A percentile compares a stretch with the other conserved stretches of the same genome.
Conservation (phyloP, 2,329 filamentous ascomycete genomes). For the Alternaria panax region DNA sequence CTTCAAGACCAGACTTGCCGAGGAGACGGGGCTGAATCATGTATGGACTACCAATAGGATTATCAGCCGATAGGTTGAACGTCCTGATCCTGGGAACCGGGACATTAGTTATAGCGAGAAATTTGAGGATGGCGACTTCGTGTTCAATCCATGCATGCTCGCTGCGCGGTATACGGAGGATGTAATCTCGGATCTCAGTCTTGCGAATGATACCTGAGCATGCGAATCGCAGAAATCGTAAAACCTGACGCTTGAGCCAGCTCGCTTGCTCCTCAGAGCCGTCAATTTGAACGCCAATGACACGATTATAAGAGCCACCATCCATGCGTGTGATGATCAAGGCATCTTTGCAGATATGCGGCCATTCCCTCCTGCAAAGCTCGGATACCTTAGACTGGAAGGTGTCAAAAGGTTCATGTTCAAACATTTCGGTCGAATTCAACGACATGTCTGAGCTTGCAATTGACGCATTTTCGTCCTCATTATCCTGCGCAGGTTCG, state of each 20-base stretch:
- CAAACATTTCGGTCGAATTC: not conserved
- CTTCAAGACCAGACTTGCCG: too few species aligned
- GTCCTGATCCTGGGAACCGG: too few species aligned
- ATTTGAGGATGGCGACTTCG: too few species aligned
- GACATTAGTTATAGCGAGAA: too few species aligned
- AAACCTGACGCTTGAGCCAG: not conserved
- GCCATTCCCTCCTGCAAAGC: not conserved
- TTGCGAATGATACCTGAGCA: not conserved
- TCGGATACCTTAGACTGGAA: not conserved
- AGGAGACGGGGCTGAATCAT: too few species aligned
- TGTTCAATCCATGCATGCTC: too few species aligned
- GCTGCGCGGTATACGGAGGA: too few species aligned
- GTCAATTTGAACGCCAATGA: accelerated
- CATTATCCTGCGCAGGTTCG: not conserved
- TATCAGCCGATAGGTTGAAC: too few species aligned
- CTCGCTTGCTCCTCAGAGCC: accelerated
- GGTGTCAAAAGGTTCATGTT: not conserved
- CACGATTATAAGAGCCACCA: not conserved
- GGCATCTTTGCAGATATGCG: not conserved
- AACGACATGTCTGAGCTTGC: not conserved
- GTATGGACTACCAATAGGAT: too few species aligned
- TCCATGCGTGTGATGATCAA: not conserved
- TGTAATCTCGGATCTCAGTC: not conserved
- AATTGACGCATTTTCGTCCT: not conserved
- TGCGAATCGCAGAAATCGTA: not conserved